phyloP scores from a whole-genome alignment of 768 basidiomycete genomes.

The Mycena rosella region DNA sequence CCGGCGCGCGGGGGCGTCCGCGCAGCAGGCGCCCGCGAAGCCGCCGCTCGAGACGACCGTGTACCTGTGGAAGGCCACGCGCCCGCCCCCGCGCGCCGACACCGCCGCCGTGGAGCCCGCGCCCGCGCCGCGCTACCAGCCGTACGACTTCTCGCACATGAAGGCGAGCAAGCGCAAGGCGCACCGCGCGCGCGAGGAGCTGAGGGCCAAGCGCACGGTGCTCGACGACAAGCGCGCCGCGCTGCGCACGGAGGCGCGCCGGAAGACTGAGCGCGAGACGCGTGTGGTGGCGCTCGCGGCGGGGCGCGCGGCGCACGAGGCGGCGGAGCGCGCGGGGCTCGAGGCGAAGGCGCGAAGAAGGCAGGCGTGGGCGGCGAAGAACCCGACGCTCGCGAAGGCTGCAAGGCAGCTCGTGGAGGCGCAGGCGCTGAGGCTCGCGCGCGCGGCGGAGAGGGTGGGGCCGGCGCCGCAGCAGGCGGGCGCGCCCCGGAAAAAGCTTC shows the following conservation, averaged over 20 bases:
- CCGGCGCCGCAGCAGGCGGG: not conserved
- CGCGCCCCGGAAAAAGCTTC: not conserved
- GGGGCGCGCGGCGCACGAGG: slow-evolving; percentile 21
- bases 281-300: not conserved
- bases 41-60: slow-evolving; percentile 10
- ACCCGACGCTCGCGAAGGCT: not conserved
- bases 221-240: slow-evolving; percentile 3
- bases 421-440: too few species aligned
- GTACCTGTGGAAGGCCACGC: slow-evolving; percentile 28
- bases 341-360: slow-evolving; percentile 13
- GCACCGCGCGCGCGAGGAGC: slow-evolving; percentile 23
- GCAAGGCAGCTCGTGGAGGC: not conserved
- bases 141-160: slow-evolving; percentile 39
- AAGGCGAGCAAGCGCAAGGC: slow-evolving; percentile 33
- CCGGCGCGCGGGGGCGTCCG: not conserved
- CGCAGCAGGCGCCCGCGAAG: not conserved
- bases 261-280: slow-evolving; percentile 4
- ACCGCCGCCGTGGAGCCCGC: not conserved
- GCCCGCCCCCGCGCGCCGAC: slow-evolving; percentile 2
- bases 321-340: slow-evolving; percentile 16
- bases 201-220: slow-evolving; percentile 18
- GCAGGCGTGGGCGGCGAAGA: slow-evolving; percentile 9
- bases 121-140: not conserved
- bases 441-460: too few species aligned
- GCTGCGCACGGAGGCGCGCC: not conserved